Evolutionary conservation across 2,329 filamentous ascomycete species (phyloP).

Genomic region (Aspergillus sergii): DNA sequence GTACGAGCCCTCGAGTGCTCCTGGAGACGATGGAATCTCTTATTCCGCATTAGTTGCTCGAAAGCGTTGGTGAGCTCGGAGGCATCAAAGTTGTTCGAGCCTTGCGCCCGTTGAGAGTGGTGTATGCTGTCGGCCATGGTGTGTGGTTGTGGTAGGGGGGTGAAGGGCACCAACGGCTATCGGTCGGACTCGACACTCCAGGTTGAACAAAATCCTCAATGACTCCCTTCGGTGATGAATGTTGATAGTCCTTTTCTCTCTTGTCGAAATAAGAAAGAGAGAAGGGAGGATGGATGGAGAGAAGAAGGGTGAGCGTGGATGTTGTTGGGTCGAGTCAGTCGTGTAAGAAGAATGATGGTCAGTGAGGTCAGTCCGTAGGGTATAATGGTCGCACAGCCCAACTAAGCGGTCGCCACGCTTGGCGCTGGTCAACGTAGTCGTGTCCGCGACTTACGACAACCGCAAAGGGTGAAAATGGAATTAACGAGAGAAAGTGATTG

Average conservation of each 20-base stretch:
- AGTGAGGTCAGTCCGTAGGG: conserved; percentile 10
- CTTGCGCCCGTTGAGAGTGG: conserved; percentile 33
- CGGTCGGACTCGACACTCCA: conserved; percentile 26
- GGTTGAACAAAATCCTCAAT: conserved; percentile 19
- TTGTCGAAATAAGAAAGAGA: not conserved
- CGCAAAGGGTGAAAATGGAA: conserved; percentile 6
- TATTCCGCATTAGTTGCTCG: conserved; percentile 81
- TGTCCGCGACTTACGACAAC: conserved; percentile 29
- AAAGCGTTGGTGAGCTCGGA: conserved; percentile 80
- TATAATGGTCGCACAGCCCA: conserved; percentile 28
- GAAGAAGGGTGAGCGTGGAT: conserved; percentile 5
- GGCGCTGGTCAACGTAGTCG: conserved; percentile 24
- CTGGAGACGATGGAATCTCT: conserved; percentile 81
- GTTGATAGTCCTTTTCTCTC: not conserved
- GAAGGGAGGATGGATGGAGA: not conserved
- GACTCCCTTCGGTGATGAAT: conserved; percentile 3
- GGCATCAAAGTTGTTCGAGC: conserved; percentile 65
- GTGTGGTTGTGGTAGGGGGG: conserved; percentile 24
- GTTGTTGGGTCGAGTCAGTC: conserved; percentile 9
- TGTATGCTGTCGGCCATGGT: conserved; percentile 43
- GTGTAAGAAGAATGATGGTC: conserved; percentile 6
- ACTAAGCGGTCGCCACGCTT: conserved; percentile 30
- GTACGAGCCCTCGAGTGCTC: conserved; percentile 62
- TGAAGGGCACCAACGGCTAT: conserved; percentile 29
- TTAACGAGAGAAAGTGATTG: conserved; percentile 4